Evolutionary conservation across 2,329 filamentous ascomycete genomes (phyloP).

Genomic region (Orbilia javanica): DNA sequence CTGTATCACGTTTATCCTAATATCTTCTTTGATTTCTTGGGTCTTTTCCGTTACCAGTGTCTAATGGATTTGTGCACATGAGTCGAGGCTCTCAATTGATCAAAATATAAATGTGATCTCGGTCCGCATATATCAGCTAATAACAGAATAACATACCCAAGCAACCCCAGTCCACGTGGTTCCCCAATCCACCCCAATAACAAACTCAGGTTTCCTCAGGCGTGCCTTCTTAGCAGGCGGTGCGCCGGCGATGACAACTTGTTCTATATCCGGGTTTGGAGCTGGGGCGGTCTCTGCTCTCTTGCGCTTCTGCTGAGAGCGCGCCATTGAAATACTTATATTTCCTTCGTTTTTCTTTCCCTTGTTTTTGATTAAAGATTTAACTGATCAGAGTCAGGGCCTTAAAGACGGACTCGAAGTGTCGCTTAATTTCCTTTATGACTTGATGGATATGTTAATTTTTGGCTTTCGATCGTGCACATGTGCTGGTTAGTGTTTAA

Average conservation of each 20-base stretch:
- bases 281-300: neutral
- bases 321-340: neutral
- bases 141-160: conserved; percentile 13
- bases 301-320: conserved; percentile 17
- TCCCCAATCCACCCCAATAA: conserved; percentile 28
- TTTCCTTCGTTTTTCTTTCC: too few relatives aligned
- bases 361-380: too few relatives aligned
- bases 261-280: neutral
- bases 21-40: neutral
- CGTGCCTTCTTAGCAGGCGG: conserved; percentile 18
- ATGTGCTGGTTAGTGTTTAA: too few relatives aligned
- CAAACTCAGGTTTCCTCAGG: neutral
- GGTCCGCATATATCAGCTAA: neutral
- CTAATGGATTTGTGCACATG: neutral
- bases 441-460: too few relatives aligned
- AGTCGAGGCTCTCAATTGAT: neutral
- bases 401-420: too few relatives aligned
- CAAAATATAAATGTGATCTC: neutral
- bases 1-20: conserved; percentile 17
- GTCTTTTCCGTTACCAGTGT: conserved; percentile 1
- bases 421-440: too few relatives aligned
- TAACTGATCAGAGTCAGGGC: too few relatives aligned
- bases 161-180: conserved; percentile 28
- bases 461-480: too few relatives aligned
- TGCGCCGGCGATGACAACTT: neutral